Conservation (phyloP, 352 stramenopile species). For the Lagenidium sp. region DNA sequence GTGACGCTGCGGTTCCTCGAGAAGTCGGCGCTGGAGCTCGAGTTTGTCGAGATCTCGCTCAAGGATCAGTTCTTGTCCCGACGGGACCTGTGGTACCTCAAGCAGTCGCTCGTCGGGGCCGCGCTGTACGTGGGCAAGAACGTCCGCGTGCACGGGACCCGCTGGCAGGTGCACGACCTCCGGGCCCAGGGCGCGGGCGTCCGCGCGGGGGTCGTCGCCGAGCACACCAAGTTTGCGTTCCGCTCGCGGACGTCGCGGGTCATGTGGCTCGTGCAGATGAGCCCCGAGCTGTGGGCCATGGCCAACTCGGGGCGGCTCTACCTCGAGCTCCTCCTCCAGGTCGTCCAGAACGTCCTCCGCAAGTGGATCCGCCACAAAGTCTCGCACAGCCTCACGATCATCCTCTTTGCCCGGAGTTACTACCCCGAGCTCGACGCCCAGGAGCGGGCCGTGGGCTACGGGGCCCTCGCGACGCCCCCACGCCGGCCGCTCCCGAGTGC, state of each 20-base stretch:
- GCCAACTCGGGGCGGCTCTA: constrained; percentile 86
- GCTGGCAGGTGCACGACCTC: constrained; percentile 88
- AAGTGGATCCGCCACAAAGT: constrained; percentile 90
- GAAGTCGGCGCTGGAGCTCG: constrained; percentile 64
- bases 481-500: constrained; percentile 3
- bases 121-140: constrained; percentile 74
- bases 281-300: constrained; percentile 92
- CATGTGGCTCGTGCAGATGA: constrained; percentile 98
- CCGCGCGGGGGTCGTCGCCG: constrained; percentile 90
- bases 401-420: constrained; percentile 88
- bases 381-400: constrained; percentile 88
- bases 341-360: constrained; percentile 73
- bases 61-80: constrained; percentile 91
- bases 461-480: constrained; percentile 12
- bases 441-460: constrained; percentile 19
- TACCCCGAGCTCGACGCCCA: constrained; percentile 66
- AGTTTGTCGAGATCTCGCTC: constrained; percentile 87
- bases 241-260: constrained; percentile 92
- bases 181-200: constrained; percentile 76
- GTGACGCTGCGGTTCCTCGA: constrained; percentile 77
- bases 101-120: constrained; percentile 56
- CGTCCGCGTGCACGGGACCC: constrained; percentile 59
- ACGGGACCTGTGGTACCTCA: constrained; percentile 85
- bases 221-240: constrained; percentile 96
- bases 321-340: constrained; percentile 83